Evolutionary conservation across 208 protist species (phyloP), one percentile per base, ranked within the genome.

Genomic region (Crithidia sp.): DNA sequence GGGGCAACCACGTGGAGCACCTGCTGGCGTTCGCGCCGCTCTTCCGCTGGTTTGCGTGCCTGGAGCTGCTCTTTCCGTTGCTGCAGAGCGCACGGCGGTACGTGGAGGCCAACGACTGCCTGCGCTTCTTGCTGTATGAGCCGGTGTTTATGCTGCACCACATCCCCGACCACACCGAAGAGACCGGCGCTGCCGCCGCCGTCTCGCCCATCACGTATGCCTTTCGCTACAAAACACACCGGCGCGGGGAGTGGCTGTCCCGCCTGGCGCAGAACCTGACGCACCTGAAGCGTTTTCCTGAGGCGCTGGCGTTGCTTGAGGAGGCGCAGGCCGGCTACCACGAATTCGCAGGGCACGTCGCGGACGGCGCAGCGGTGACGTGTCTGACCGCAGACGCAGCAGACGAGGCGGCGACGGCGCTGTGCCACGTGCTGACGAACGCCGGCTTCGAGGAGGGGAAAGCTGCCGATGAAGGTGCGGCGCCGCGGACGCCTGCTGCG

Each of bases 41-140:
- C n/a, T 91, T 92, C 54, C 81, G 79, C 17, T 95, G 85, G 84
- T 93, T 84, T 57, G 68, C 65, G 2, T 94, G 89, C 65, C 62
- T 86, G 55, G 92, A 96, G 72, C 55, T 89, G 17, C 68, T 95
- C 13, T 77, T 88, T 10, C 72, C 68, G 16, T 40, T 94, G 12
- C 68, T 95, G 28, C 80, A 94, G 67, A 86, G 76, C 40, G 54
- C 72, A 10, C 83, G 79, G 19, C 71, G 76, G 55, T 94, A 89
- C 77, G 77, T 55, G 14, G 78, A 91, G 59, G 85, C 87, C n/a
- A 92, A 90, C 61, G 72, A 61, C 37, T 94, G 87, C 71, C 59
- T 94, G 70, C 59, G 52, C 28, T 61, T 74, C n/a, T 71, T 96
- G 14, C 79, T 91, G 5, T 53, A 92, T 10, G 81, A 87, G 49